Percentiles rank a stretch among this genome's conserved stretches.
These are phyloP conservation scores for Coix lacrymajobi DNA, from an alignment of 176 grass and related monocot species.

Conservation along the genomic window DNA sequence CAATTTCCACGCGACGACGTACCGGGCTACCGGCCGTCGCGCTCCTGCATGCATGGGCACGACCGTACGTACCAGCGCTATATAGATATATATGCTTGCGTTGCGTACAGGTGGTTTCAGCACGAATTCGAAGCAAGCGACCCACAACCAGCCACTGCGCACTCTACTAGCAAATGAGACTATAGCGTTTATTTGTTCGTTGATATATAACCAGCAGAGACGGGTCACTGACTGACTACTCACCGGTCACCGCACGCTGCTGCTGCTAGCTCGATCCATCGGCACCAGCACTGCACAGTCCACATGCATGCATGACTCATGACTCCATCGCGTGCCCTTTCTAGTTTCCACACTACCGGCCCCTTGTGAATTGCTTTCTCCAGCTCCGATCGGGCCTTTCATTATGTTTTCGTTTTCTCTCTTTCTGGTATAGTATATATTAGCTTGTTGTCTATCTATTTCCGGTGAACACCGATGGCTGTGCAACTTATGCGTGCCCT, in stretches of 20 bases:
- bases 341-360: background rate
- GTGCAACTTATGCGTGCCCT: too few relatives aligned
- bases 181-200: background rate
- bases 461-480: background rate
- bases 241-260: constrained; percentile 27
- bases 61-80: background rate
- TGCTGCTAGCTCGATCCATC: background rate
- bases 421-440: background rate
- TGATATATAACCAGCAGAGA: background rate
- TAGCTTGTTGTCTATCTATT: background rate
- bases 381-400: background rate
- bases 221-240: constrained; percentile 22
- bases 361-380: background rate
- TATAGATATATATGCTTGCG: background rate
- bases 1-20: background rate
- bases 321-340: background rate
- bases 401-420: background rate
- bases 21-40: background rate
- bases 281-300: background rate
- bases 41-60: background rate
- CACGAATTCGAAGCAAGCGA: background rate
- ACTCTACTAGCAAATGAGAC: background rate
- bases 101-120: background rate
- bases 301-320: background rate
- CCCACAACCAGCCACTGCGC: background rate